Percentiles rank a stretch among this genome's conserved stretches.
These are phyloP conservation scores for Venturia nashicola DNA, from an alignment of 2,329 filamentous ascomycete genomes.

Conservation along the genomic window DNA sequence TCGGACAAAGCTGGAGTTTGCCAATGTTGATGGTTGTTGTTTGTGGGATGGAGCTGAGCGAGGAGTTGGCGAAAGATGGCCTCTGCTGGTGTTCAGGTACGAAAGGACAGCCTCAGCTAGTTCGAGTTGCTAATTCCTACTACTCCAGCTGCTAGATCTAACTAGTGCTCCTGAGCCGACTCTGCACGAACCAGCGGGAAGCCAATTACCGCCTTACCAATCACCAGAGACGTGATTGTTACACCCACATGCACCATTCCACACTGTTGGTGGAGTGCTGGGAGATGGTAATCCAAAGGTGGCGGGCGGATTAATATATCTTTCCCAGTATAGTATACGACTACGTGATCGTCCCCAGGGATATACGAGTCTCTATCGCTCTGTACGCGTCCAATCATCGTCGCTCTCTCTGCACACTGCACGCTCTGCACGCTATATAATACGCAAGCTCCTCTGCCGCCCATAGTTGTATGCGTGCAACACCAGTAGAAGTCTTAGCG, in stretches of 20 bases:
- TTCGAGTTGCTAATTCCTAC: neutral
- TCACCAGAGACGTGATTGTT: neutral
- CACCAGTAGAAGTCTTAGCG: neutral
- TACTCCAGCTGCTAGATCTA: neutral
- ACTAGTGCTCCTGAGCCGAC: neutral
- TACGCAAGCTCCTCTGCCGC: too few relatives aligned
- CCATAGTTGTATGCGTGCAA: neutral
- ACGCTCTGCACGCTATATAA: neutral
- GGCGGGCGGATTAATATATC: neutral
- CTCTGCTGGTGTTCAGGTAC: neutral
- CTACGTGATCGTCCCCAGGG: neutral
- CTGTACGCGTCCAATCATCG: neutral
- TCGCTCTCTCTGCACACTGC: neutral
- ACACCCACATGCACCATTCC: neutral
- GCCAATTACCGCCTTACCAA: neutral
- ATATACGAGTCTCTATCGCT: neutral
- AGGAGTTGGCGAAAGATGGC: neutral
- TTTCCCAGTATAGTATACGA: neutral
- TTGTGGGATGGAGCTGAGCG: neutral
- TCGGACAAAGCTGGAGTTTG: neutral
- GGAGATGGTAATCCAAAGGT: neutral
- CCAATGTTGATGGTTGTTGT: neutral
- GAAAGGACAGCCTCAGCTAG: too few relatives aligned
- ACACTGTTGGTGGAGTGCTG: neutral
- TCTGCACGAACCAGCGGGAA: neutral